A percentile compares a stretch with the other conserved stretches of the same genome.
phyloP scores from a whole-genome alignment of 768 basidiomycete species.

The Rhizopogon roseolus region DNA sequence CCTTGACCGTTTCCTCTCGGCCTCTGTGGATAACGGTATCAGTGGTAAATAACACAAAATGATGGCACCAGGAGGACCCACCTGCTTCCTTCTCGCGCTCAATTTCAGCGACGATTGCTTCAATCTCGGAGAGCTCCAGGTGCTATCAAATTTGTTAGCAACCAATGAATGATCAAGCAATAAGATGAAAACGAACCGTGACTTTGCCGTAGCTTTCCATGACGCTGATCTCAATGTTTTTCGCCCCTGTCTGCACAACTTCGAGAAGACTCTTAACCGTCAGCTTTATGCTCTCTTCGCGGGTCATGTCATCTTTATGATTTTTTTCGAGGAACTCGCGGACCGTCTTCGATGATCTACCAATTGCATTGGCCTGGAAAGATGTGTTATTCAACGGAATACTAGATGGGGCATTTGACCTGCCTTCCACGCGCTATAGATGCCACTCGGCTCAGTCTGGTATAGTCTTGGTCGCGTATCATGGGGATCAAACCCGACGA shows the following conservation, averaged over 20 bases:
- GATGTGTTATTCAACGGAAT: not conserved
- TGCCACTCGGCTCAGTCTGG: slow-evolving; percentile 96
- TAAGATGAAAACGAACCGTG: slow-evolving; percentile 50
- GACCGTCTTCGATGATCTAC: slow-evolving; percentile 96
- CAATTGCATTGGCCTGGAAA: slow-evolving; percentile 89
- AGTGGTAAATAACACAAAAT: not conserved
- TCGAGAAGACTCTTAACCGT: slow-evolving; percentile 94
- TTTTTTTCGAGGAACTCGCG: slow-evolving; percentile 99
- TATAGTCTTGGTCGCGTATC: slow-evolving; percentile 86
- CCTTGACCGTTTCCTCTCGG: slow-evolving; percentile 88
- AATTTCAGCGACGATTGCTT: slow-evolving; percentile 87
- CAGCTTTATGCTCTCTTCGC: slow-evolving; percentile 90
- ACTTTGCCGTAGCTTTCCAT: slow-evolving; percentile 96
- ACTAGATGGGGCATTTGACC: not conserved
- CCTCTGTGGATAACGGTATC: slow-evolving; percentile 50
- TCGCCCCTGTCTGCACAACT: slow-evolving; percentile 99
- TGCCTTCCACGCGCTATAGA: slow-evolving; percentile 99
- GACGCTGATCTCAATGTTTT: slow-evolving; percentile 98
- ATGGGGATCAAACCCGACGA: slow-evolving; percentile 95
- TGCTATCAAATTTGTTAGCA: not conserved
- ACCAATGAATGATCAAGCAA: not conserved
- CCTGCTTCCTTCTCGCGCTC: slow-evolving; percentile 97
- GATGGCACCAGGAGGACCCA: slow-evolving; percentile 26
- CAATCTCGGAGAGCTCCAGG: slow-evolving; percentile 81
- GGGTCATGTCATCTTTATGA: slow-evolving; percentile 83